Evolutionary conservation across 192 early-diverging fungal genomes (phyloP).

Genomic region (Mortierella claussenii): DNA sequence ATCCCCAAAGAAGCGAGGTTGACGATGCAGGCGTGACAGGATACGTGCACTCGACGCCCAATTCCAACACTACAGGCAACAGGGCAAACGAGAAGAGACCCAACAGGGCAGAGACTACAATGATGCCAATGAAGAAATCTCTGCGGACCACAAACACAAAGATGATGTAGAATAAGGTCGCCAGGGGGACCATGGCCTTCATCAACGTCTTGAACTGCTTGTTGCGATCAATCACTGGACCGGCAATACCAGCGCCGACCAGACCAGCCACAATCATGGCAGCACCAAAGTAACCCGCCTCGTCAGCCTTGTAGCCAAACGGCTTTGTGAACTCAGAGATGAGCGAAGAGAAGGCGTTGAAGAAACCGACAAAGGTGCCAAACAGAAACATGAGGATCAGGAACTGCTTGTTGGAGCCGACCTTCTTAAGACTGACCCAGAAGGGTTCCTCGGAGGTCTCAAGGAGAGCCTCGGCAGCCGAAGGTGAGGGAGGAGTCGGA

Average conservation of each 20-base stretch:
- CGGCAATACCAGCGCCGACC: conserved; percentile 62
- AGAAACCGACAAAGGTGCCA: conserved; percentile 61
- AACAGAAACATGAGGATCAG: conserved; percentile 60
- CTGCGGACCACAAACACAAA: conserved; percentile 58
- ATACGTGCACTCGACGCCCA: conserved; percentile 54
- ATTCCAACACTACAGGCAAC: conserved; percentile 45
- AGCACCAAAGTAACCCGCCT: conserved; percentile 66
- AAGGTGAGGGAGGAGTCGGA: conserved; percentile 61
- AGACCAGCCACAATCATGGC: conserved; percentile 68
- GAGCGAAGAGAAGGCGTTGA: conserved; percentile 59
- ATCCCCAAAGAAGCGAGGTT: conserved; percentile 46
- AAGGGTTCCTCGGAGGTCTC: conserved; percentile 50
- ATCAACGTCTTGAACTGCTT: conserved; percentile 62
- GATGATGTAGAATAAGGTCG: conserved; percentile 55
- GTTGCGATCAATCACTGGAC: conserved; percentile 64
- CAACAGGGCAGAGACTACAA: conserved; percentile 32
- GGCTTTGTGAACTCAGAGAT: conserved; percentile 59
- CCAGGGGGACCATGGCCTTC: conserved; percentile 57
- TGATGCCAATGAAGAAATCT: conserved; percentile 37
- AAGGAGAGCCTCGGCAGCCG: conserved; percentile 49
- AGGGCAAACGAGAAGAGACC: conserved; percentile 49
- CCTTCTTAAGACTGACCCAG: conserved; percentile 44
- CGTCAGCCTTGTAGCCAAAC: conserved; percentile 55
- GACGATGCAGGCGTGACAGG: conserved; percentile 50
- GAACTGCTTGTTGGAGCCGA: conserved; percentile 57